Conservation (phyloP, 306 rosid genomes). For the Fagus sylvatica region DNA sequence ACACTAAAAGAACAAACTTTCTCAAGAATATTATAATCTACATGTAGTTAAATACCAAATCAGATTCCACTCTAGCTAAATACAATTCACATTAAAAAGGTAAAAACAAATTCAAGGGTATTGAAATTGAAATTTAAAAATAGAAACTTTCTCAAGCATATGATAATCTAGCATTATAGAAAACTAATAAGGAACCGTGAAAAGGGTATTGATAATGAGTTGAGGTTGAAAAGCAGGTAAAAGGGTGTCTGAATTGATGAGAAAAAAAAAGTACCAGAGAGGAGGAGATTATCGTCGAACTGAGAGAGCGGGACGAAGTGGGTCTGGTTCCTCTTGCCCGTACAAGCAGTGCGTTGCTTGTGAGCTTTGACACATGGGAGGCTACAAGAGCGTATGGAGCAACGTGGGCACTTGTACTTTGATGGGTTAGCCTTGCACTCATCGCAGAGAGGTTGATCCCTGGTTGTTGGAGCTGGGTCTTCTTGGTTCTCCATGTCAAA, state of each 20-base stretch:
- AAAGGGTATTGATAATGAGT: background rate
- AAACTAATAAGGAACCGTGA: background rate
- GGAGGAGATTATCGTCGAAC: constrained; percentile 58
- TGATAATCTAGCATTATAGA: background rate
- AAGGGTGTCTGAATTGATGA: background rate
- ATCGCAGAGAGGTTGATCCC: constrained; percentile 41
- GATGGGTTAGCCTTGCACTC: constrained; percentile 72
- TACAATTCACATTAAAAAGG: background rate
- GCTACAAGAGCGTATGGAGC: constrained; percentile 75
- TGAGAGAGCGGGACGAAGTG: constrained; percentile 72
- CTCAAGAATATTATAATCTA: background rate
- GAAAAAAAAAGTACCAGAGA: constrained; percentile 59
- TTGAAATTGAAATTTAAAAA: background rate
- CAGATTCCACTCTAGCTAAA: background rate
- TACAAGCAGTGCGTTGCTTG: constrained; percentile 69
- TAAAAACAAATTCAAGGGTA: too few species aligned
- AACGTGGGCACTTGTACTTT: constrained; percentile 85
- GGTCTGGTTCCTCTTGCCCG: constrained; percentile 68
- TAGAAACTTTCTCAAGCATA: background rate
- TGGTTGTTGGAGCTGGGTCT: constrained; percentile 17
- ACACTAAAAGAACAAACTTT: background rate
- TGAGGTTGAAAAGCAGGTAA: background rate
- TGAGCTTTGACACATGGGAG: constrained; percentile 85
- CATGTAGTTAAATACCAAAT: background rate
- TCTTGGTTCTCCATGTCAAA: constrained; percentile 31